A percentile compares a stretch with the other conserved stretches of the same genome.
These are phyloP conservation scores for Alternaria infectoria DNA, from an alignment of 2,329 filamentous ascomycete species.

Conservation along the genomic window DNA sequence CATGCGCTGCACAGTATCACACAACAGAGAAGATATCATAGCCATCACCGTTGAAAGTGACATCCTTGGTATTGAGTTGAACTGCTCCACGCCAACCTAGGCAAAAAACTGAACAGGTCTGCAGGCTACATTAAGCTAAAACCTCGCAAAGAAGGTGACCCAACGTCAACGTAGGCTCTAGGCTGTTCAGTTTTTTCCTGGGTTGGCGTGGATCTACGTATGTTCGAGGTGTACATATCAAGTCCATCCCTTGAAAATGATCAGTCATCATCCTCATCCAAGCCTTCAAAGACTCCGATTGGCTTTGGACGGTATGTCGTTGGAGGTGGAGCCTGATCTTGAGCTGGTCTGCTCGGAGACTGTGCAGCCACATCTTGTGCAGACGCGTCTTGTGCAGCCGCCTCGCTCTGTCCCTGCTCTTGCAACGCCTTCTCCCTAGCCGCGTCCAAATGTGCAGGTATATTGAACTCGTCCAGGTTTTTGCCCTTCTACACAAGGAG, in stretches of 20 bases:
- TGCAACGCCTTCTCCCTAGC: constrained; percentile 14
- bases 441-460: constrained; percentile 30
- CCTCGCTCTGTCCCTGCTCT: not conserved
- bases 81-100: too few species aligned
- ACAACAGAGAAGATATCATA: not conserved
- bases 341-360: not conserved
- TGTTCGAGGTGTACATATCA: not conserved
- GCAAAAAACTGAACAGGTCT: too few species aligned
- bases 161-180: too few species aligned
- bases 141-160: too few species aligned
- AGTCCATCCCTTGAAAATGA: not conserved
- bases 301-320: constrained; percentile 1
- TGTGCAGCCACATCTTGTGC: not conserved
- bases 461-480: constrained; percentile 28
- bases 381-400: not conserved
- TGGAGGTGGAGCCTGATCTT: not conserved
- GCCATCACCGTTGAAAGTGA: not conserved
- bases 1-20: not conserved
- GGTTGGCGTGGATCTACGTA: not conserved
- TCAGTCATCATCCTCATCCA: constrained; percentile 9
- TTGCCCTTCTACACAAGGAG: constrained; percentile 12
- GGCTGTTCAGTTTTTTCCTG: too few species aligned
- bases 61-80: not conserved
- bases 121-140: too few species aligned
- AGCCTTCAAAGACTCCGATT: constrained; percentile 7